These are phyloP conservation scores for Penicillium paradoxum DNA, from an alignment of 495 filamentous ascomycete species.

Conservation along the genomic window DNA sequence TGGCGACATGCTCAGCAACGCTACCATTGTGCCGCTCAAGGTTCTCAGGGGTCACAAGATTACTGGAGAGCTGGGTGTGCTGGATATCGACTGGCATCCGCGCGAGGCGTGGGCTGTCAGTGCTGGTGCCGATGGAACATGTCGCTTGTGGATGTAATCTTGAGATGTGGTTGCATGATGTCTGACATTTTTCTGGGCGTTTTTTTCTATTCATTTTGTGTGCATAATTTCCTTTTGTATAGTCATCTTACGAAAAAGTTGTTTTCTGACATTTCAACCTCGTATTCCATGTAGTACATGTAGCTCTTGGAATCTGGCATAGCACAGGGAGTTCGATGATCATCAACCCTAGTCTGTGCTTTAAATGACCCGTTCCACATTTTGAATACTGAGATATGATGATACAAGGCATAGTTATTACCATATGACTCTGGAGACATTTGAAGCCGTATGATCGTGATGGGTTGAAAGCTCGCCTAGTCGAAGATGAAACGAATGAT, in stretches of 20 bases:
- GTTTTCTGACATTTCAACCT: not conserved
- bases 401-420: too few species aligned
- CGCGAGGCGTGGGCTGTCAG: constrained; percentile 87
- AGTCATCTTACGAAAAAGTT: constrained; percentile 27
- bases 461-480: too few species aligned
- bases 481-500: not conserved
- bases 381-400: too few species aligned
- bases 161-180: constrained; percentile 21
- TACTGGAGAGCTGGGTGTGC: constrained; percentile 73
- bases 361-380: too few species aligned
- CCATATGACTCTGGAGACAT: too few species aligned
- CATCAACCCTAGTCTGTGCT: too few species aligned
- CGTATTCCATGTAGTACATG: not conserved
- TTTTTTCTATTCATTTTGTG: constrained; percentile 18
- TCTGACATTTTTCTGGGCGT: constrained; percentile 18
- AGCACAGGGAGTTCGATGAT: too few species aligned
- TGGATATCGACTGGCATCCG: constrained; percentile 95
- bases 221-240: constrained; percentile 30
- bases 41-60: constrained; percentile 82
- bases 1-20: constrained; percentile 89
- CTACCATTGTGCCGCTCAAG: constrained; percentile 92
- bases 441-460: too few species aligned
- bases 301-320: too few species aligned
- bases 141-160: constrained; percentile 66
- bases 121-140: constrained; percentile 90